Evolutionary conservation across 345 rosid species (phyloP), one percentile per base, ranked within the genome.

Genomic region (Euphorbia tirucalli): DNA sequence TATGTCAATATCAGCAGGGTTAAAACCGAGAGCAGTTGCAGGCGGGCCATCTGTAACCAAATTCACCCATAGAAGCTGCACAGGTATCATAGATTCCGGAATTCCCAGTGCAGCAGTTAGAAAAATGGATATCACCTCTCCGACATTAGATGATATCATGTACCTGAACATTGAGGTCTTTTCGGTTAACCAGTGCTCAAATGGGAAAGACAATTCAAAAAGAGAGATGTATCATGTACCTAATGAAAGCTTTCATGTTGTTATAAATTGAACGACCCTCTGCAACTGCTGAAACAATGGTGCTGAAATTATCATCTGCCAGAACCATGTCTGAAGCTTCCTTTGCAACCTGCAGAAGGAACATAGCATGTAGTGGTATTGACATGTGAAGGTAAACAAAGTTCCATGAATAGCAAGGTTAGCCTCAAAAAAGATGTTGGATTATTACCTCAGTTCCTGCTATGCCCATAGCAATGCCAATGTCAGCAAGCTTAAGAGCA

Each of bases 251-350:
- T 84, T 91, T 91, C 98, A 91, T 91, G 82, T 90, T 93, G 71
- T 84, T 84, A 65, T 93, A 93, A 57, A 93, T 93, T 49, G 96
- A 87, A 65, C 96, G 89, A 68, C 98, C 98, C 83, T 93, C 98
- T 5, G 93, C 93, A 43, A 93, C 86, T 30, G 98, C 97, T 2
- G 84, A 82, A 73, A 91, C 97, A 25, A 93, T 93, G 56, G 92
- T 90, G 66, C 87, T 85, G 76, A 93, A 93, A 70, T 90, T 88
- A 82, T 93, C 98, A 80, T 93, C 96, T 10, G 96, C 97, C 79
- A 93, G 78, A 82, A 93, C 88, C 98, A 93, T 93, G 74, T 93
- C 98, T 0, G 98, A 89, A 71, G 98, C 98, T 85, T 91, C 98
- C 83, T 93, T 90, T 8, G 98, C 98, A 30, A 93, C 98, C 98